Evolutionary conservation across 768 basidiomycete species (phyloP).

Genomic region (Tephrocybe sp.): DNA sequence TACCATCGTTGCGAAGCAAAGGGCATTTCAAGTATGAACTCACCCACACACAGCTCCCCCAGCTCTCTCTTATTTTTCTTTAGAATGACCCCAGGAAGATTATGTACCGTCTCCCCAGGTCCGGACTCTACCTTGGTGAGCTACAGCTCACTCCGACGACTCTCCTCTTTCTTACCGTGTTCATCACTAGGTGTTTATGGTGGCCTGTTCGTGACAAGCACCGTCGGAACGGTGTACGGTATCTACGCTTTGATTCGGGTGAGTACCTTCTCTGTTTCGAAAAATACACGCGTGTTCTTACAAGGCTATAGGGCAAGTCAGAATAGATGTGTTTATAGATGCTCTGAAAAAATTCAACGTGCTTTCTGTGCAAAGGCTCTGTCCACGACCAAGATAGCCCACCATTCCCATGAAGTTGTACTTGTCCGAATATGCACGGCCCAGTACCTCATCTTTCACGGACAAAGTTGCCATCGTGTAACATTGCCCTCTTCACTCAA

Average conservation of each 20-base stretch:
- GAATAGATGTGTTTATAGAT: conserved; percentile 15
- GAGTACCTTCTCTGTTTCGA: conserved; percentile 6
- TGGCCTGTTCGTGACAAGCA: conserved; percentile 51
- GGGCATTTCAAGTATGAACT: conserved; percentile 57
- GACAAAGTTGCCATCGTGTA: neutral
- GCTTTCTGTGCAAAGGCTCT: neutral
- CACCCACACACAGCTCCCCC: conserved; percentile 3
- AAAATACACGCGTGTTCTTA: neutral
- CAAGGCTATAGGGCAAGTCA: conserved; percentile 16
- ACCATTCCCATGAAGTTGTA: neutral
- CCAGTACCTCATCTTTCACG: neutral
- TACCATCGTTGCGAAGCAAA: conserved; percentile 64
- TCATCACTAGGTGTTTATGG: conserved; percentile 50
- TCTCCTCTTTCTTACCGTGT: neutral
- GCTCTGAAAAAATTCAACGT: conserved; percentile 7
- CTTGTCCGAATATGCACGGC: neutral
- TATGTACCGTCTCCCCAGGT: conserved; percentile 62
- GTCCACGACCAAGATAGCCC: neutral
- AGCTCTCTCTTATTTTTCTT: neutral
- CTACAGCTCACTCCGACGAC: neutral
- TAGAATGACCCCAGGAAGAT: conserved; percentile 51
- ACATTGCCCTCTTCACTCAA: too few relatives aligned
- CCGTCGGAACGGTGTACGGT: conserved; percentile 53
- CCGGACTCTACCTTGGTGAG: conserved; percentile 65
- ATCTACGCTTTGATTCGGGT: conserved; percentile 48